Percentiles rank a stretch among this genome's conserved stretches.
Evolutionary conservation across 1,139 yeast genomes (phyloP).

Genomic region (Eremothecium gossypii): DNA sequence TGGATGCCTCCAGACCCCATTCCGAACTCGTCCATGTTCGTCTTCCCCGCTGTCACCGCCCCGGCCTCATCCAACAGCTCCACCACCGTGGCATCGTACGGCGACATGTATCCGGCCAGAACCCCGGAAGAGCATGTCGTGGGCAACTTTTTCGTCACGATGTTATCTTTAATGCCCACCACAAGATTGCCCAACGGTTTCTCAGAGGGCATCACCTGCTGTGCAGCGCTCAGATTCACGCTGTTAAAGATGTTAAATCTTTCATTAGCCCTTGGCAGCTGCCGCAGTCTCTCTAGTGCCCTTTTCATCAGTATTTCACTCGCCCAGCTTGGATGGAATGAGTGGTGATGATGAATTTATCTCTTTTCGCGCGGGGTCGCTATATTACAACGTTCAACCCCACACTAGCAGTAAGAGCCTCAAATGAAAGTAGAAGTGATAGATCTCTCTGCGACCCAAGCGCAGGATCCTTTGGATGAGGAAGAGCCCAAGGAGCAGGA

Average conservation of each 20-base stretch:
- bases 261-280: constrained; percentile 15
- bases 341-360: too few relatives aligned
- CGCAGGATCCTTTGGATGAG: not conserved
- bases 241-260: constrained; percentile 34
- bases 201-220: constrained; percentile 1
- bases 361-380: too few relatives aligned
- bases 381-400: too few relatives aligned
- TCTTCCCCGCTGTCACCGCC: constrained; percentile 52
- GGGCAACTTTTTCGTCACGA: constrained; percentile 50
- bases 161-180: constrained; percentile 67
- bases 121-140: constrained; percentile 74
- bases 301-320: constrained; percentile 7
- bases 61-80: constrained; percentile 45
- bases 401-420: too few relatives aligned
- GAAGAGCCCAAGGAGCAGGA: constrained; percentile 1
- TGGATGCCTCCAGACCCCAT: constrained; percentile 76
- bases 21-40: constrained; percentile 96
- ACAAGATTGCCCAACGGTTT: constrained; percentile 14
- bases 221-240: constrained; percentile 19
- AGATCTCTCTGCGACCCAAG: not conserved
- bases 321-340: too few relatives aligned
- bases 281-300: constrained; percentile 6
- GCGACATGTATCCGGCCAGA: constrained; percentile 52
- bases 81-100: constrained; percentile 74
- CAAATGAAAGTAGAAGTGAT: constrained; percentile 3